Evolutionary conservation across 805 yeast genomes (phyloP).

Genomic region (Pichia nakasei): DNA sequence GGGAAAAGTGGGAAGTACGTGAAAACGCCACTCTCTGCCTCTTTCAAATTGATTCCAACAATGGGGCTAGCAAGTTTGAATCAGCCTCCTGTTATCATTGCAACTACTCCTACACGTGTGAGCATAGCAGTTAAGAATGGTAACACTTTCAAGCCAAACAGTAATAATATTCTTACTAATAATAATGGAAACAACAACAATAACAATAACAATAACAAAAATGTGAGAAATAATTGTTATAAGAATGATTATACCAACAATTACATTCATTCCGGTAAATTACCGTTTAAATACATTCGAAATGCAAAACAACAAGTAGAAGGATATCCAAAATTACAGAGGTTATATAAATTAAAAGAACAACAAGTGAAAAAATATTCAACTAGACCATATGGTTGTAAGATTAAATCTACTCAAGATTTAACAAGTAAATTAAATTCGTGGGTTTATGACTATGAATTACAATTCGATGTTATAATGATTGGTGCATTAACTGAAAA

Average conservation of each 20-base stretch:
- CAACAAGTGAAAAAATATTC: conserved; percentile 46
- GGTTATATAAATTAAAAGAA: conserved; percentile 55
- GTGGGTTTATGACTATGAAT: conserved; percentile 51
- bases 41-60: neutral
- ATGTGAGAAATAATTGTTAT: conserved; percentile 12
- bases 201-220: neutral
- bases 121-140: neutral
- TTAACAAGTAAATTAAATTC: conserved; percentile 48
- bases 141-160: too few relatives aligned
- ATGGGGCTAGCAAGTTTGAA: neutral
- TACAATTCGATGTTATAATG: conserved; percentile 86
- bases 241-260: conserved; percentile 71
- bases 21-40: neutral
- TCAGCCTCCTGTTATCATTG: neutral
- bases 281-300: conserved; percentile 57
- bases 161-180: neutral
- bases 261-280: conserved; percentile 51
- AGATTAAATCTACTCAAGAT: conserved; percentile 37
- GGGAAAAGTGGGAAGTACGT: neutral
- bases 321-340: conserved; percentile 81
- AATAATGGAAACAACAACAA: neutral
- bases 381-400: conserved; percentile 56
- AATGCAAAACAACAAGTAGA: conserved; percentile 60
- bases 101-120: neutral
- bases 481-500: conserved; percentile 77